Conservation (phyloP, 495 filamentous ascomycete genomes). For the Chaetomidium leptoderma region DNA sequence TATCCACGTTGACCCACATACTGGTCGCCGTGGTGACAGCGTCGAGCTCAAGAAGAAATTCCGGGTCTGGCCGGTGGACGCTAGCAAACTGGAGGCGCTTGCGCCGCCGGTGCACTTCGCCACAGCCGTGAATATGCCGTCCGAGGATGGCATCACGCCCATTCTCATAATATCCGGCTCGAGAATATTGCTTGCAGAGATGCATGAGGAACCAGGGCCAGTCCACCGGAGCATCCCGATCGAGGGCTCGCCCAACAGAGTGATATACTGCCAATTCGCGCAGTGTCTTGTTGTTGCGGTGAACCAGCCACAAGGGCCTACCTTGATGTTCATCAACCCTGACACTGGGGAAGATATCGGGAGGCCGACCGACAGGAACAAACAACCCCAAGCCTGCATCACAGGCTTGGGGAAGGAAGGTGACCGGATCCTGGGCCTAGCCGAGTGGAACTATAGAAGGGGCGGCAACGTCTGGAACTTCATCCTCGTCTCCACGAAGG, state of each 20-base stretch:
- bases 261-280: constrained; percentile 51
- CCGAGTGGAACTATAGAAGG: constrained; percentile 45
- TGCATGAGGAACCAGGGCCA: constrained; percentile 44
- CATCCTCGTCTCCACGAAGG: constrained; percentile 38
- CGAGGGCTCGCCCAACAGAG: constrained; percentile 46
- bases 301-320: constrained; percentile 32
- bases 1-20: constrained; percentile 5
- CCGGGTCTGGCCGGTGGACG: constrained; percentile 41
- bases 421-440: constrained; percentile 40
- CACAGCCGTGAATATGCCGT: constrained; percentile 30
- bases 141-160: constrained; percentile 22
- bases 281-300: constrained; percentile 52
- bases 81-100: constrained; percentile 28
- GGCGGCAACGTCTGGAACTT: constrained; percentile 42
- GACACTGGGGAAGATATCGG: constrained; percentile 46
- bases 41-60: constrained; percentile 19
- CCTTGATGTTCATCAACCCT: constrained; percentile 46
- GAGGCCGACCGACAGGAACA: constrained; percentile 33
- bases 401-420: constrained; percentile 38
- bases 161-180: constrained; percentile 42
- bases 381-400: constrained; percentile 32
- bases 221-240: constrained; percentile 51
- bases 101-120: constrained; percentile 31
- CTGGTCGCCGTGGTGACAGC: background rate
- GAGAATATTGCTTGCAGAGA: constrained; percentile 48